Base-by-base conservation (phyloP, 345 rosid genomes). In the Euphorbia tirucalli region DNA sequence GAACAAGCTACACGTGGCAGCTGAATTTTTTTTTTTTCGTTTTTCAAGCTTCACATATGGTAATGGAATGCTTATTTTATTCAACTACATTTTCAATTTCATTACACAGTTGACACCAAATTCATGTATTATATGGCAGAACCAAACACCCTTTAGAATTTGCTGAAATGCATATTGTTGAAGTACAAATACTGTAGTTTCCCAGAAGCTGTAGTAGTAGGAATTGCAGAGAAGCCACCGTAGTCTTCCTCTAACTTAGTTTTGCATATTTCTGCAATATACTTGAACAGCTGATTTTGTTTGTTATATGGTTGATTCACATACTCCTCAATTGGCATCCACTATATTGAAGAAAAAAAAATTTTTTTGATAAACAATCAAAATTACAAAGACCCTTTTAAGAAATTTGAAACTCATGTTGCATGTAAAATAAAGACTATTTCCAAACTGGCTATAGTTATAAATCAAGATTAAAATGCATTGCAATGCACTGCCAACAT, bases 271-370 rank as follows among this genome's bases (percentile, higher is more conserved):
- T 84, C 55, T 24, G 92, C 90, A 54, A 88, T 64, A 71, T 68
- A 56, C 52, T 74, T 77, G 83, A 93, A 89, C 43, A 79, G 65
- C 76, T 78, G 74, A 5, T 88, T 79, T 30, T 72, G 22, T 35
- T 70, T 72, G 61, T 83, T 72, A 72, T 75, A 89, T 3, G 89
- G 84, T 61, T 93, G 97, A 8, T 81, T 78, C 44, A 87, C 83
- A 48, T 90, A 93, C 18, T 90, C 96, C 32, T 83, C 72, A 21
- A 87, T 62, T 9, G 85, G 75, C 92, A 93, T 90, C 93, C 98
- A 93, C 96, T 93, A 76, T 44, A 16, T 10, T 39, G 72, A 14
- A 15, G 43, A 0, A 24, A n/a, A 2, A 61, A 28, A 44, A n/a
- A n/a, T n/a, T n/a, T n/a, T 3, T 25, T 28, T 31, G 18, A 48